Conservation (phyloP, 768 basidiomycete genomes). For the Russula vinacea region DNA sequence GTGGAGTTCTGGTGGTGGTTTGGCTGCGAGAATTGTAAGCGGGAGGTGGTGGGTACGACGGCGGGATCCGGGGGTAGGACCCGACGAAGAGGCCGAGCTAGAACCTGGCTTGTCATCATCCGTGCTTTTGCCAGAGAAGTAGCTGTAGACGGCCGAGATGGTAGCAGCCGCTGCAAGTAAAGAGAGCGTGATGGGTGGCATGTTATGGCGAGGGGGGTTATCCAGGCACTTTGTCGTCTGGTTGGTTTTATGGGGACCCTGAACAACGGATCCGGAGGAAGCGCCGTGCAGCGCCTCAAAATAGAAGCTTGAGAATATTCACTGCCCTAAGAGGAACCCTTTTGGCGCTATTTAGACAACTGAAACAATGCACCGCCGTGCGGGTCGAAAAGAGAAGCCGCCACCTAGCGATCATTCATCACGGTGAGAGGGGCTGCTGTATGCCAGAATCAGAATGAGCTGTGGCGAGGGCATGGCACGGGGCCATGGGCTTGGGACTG, state of each 20-base stretch:
- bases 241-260: no score
- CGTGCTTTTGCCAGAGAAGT: background rate
- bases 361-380: background rate
- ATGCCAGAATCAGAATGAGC: no score
- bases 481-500: no score
- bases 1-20: background rate
- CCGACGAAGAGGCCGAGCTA: background rate
- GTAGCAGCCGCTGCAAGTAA: background rate
- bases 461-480: no score
- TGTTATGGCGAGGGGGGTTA: background rate
- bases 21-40: background rate
- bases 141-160: background rate
- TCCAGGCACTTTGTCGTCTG: background rate
- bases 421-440: no score
- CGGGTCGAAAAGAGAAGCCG: background rate
- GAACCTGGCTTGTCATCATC: background rate
- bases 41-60: background rate
- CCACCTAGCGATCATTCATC: background rate
- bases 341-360: background rate
- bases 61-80: background rate
- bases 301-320: background rate
- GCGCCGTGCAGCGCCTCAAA: no score
- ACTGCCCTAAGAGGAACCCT: background rate
- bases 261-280: no score
- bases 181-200: background rate